Percentiles rank a stretch among this genome's conserved stretches.
phyloP scores from a whole-genome alignment of 441 rosid genomes.

The Euphorbia celastroides region DNA sequence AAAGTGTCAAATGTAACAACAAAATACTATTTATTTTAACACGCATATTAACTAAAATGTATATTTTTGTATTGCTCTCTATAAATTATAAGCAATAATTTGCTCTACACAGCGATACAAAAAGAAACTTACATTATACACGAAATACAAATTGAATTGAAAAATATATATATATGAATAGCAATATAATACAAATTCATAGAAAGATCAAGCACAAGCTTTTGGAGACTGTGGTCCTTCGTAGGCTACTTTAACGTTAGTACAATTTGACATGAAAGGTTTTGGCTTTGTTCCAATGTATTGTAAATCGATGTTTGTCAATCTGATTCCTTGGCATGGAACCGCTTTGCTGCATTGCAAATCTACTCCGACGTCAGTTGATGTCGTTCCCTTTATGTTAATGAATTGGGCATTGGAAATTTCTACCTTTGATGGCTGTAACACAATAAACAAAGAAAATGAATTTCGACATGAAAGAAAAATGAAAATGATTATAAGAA shows the following conservation, averaged over 20 bases:
- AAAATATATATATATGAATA: neutral
- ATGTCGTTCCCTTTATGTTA: slow-evolving; percentile 50
- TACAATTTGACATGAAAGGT: slow-evolving; percentile 34
- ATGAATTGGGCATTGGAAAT: slow-evolving; percentile 37
- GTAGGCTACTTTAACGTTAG: slow-evolving; percentile 24
- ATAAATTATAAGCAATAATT: too few relatives aligned
- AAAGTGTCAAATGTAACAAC: too few relatives aligned
- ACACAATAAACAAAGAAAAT: neutral
- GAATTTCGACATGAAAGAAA: too few relatives aligned
- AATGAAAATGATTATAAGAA: too few relatives aligned
- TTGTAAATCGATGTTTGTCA: slow-evolving; percentile 35
- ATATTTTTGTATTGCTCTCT: too few relatives aligned
- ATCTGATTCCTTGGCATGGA: slow-evolving; percentile 37
- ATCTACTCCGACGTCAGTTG: slow-evolving; percentile 33
- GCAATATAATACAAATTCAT: neutral
- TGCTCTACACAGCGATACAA: too few relatives aligned
- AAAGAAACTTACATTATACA: neutral
- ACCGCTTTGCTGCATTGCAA: slow-evolving; percentile 38
- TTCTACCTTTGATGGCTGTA: slow-evolving; percentile 47
- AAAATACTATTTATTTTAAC: too few relatives aligned
- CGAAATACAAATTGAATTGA: neutral
- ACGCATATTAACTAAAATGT: too few relatives aligned
- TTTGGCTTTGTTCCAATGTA: slow-evolving; percentile 22
- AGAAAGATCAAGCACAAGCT: slow-evolving; percentile 29
- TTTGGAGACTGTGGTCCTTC: slow-evolving; percentile 41